phyloP scores from a whole-genome alignment of 106 monocot genomes.

The Phalaenopsis equestris region DNA sequence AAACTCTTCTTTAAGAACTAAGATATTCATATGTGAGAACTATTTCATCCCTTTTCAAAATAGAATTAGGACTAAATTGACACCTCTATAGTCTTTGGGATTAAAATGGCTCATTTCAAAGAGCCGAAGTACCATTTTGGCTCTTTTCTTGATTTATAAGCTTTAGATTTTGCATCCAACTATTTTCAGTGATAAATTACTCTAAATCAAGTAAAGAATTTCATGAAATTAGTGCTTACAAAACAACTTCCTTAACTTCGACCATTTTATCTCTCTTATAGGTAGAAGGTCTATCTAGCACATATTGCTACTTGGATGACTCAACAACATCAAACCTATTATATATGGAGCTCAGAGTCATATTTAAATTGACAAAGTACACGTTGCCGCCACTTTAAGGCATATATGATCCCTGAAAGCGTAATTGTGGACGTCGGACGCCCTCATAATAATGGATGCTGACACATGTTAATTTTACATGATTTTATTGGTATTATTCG shows the following conservation, averaged over 20 bases:
- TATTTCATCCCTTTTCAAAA: too few relatives aligned
- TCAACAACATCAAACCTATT: conserved; percentile 29
- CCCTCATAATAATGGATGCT: conserved; percentile 18
- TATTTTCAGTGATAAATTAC: not conserved
- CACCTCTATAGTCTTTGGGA: too few relatives aligned
- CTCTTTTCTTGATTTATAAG: too few relatives aligned
- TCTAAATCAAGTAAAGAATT: not conserved
- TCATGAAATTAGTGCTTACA: conserved; percentile 23
- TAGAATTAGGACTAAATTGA: too few relatives aligned
- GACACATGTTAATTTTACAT: too few relatives aligned
- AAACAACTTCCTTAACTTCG: conserved; percentile 25
- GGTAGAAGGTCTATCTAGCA: conserved; percentile 32
- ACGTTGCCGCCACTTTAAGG: conserved; percentile 10
- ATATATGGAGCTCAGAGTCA: conserved; percentile 27
- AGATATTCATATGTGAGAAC: too few relatives aligned
- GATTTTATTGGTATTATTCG: too few relatives aligned
- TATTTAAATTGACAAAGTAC: conserved; percentile 18
- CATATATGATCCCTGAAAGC: conserved; percentile 27
- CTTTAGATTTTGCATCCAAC: not conserved
- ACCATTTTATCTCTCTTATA: conserved; percentile 29
- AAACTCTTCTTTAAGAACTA: too few relatives aligned
- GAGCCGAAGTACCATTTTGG: too few relatives aligned
- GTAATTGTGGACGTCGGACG: conserved; percentile 17
- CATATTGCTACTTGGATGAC: conserved; percentile 15
- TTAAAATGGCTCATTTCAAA: too few relatives aligned